phyloP scores from a whole-genome alignment of 139 green algal genomes.

The Auxenochlorella pyrenoidosa region DNA sequence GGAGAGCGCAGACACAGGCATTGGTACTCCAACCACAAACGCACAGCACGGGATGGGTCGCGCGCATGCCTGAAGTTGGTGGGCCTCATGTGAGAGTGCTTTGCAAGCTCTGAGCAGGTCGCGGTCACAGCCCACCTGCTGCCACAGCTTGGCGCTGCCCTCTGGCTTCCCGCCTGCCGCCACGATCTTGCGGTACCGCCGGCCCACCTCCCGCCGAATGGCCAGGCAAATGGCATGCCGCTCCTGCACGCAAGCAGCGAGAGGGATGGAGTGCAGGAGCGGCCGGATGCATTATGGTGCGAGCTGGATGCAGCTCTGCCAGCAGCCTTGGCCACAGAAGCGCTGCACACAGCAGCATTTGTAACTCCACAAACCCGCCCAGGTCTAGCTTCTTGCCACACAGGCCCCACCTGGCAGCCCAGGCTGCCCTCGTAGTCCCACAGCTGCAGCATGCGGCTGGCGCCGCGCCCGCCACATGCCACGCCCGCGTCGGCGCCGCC shows the following conservation, averaged over 20 bases:
- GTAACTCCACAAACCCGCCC: background rate
- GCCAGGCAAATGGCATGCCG: conserved; percentile 55
- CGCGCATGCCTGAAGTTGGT: background rate
- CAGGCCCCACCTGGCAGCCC: conserved; percentile 37
- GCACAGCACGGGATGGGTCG: background rate
- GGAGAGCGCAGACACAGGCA: background rate
- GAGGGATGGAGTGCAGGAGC: too few species aligned
- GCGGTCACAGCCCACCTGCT: conserved; percentile 10
- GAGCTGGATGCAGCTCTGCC: too few species aligned
- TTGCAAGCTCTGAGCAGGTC: background rate
- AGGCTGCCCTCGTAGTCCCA: conserved; percentile 80
- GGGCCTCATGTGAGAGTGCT: background rate
- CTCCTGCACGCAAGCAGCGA: conserved; percentile 52
- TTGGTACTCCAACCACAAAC: background rate
- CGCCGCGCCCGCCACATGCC: background rate
- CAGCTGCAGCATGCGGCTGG: conserved; percentile 56
- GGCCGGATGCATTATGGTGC: too few species aligned
- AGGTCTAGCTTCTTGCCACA: background rate
- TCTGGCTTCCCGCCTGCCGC: conserved; percentile 6
- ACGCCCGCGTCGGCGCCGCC: background rate
- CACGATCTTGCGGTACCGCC: conserved; percentile 40
- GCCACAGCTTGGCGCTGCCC: conserved; percentile 35
- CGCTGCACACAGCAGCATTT: background rate
- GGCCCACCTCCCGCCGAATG: conserved; percentile 65
- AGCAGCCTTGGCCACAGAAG: background rate